phyloP scores from a whole-genome alignment of 139 green algal species.

The Auxenochlorella pyrenoidosa region DNA sequence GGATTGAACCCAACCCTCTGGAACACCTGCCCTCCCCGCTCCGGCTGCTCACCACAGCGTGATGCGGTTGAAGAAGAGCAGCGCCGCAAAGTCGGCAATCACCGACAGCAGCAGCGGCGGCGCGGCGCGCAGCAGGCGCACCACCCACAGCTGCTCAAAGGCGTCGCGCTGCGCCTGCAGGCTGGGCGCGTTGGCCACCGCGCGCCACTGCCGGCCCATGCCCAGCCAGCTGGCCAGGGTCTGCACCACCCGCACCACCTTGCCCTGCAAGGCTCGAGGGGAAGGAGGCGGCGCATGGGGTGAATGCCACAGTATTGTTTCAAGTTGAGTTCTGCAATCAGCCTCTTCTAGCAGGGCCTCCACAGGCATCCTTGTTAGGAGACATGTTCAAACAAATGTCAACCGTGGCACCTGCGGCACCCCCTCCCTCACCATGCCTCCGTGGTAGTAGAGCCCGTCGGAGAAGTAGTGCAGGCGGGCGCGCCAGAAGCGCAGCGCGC shows the following conservation, averaged over 20 bases:
- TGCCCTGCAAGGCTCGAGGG: constrained; percentile 58
- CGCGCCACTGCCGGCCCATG: constrained; percentile 60
- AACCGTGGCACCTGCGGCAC: no score
- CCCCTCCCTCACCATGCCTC: constrained; percentile 85
- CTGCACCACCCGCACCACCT: constrained; percentile 83
- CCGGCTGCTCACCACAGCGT: constrained; percentile 66
- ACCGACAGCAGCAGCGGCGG: constrained; percentile 73
- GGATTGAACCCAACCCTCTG: no score
- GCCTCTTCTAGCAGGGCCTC: no score
- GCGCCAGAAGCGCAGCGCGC: constrained; percentile 89
- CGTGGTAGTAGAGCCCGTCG: constrained; percentile 95
- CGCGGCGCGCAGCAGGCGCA: constrained; percentile 74
- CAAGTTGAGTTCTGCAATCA: no score
- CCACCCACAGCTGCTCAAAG: constrained; percentile 80
- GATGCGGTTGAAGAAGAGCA: constrained; percentile 80
- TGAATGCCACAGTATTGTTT: no score
- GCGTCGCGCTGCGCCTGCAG: constrained; percentile 77
- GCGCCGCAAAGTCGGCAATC: constrained; percentile 62
- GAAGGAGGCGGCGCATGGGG: neutral
- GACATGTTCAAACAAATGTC: no score
- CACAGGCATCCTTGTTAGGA: neutral
- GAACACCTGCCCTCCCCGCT: no score
- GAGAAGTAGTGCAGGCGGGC: constrained; percentile 91
- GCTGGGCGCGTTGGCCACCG: constrained; percentile 79
- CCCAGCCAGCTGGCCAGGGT: constrained; percentile 54